phyloP scores from a whole-genome alignment of 148 eudicot genomes.

The Drosera capensis region DNA sequence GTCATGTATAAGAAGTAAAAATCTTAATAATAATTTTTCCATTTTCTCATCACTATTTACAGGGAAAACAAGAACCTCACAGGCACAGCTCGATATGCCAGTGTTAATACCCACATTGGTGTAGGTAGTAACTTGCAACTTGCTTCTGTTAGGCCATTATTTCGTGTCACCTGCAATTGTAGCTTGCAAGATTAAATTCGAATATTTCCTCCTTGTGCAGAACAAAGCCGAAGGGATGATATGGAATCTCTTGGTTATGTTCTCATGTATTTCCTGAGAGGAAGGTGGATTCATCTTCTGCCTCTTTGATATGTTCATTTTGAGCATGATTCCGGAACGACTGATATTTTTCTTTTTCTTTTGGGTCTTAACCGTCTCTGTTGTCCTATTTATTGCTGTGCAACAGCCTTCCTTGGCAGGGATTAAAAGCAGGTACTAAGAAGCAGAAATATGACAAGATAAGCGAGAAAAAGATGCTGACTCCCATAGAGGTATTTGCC shows the following conservation, averaged over 20 bases:
- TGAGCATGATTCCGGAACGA: background rate
- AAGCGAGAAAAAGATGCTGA: conserved; percentile 42
- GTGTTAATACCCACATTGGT: conserved; percentile 48
- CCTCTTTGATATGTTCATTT: background rate
- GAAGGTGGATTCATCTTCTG: conserved; percentile 18
- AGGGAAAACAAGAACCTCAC: conserved; percentile 47
- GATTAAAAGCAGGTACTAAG: conserved; percentile 35
- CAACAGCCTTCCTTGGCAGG: conserved; percentile 40
- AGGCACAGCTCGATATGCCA: conserved; percentile 50
- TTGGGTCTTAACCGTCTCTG: background rate
- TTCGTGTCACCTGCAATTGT: background rate
- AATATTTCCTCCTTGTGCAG: conserved; percentile 14
- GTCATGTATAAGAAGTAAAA: conserved; percentile 19
- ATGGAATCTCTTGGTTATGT: conserved; percentile 40
- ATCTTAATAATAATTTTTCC: conserved; percentile 17
- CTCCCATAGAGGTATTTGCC: conserved; percentile 29
- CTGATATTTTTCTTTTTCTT: background rate
- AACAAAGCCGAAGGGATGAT: conserved; percentile 45
- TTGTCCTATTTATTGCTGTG: background rate
- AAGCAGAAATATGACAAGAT: conserved; percentile 40
- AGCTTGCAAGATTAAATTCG: conserved; percentile 2
- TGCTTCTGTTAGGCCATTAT: background rate
- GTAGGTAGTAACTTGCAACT: conserved; percentile 24
- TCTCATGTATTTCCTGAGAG: conserved; percentile 38
- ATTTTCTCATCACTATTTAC: background rate